Percentiles rank a stretch among this genome's conserved stretches.
phyloP scores from a whole-genome alignment of 2,329 filamentous ascomycete species.

The Rhynchosporium agropyri region DNA sequence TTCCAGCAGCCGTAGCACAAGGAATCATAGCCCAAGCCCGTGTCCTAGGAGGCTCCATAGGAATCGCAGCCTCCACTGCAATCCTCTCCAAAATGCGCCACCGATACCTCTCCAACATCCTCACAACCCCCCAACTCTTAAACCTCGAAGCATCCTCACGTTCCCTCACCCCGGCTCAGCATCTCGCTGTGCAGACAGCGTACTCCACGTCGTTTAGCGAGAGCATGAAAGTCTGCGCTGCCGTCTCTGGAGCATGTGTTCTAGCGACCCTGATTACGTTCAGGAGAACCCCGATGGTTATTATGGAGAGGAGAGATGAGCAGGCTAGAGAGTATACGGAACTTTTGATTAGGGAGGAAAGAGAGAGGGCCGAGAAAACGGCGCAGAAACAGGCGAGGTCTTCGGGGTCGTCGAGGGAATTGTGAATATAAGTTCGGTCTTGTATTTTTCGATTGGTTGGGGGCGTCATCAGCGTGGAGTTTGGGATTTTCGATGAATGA shows the following conservation, averaged over 20 bases:
- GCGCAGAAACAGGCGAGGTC: neutral
- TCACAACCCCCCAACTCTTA: slow-evolving; percentile 21
- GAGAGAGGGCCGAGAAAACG: slow-evolving; percentile 2
- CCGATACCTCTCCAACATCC: slow-evolving; percentile 18
- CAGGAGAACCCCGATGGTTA: slow-evolving; percentile 19
- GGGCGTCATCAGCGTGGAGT: neutral
- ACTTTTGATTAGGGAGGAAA: neutral
- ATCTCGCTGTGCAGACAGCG: slow-evolving; percentile 25
- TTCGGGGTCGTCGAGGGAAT: neutral
- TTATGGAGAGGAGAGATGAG: slow-evolving; percentile 20
- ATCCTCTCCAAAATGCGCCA: slow-evolving; percentile 47
- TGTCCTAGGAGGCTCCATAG: slow-evolving; percentile 61
- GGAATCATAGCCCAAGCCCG: slow-evolving; percentile 62
- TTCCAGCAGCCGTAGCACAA: slow-evolving; percentile 53
- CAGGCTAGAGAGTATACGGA: slow-evolving; percentile 21
- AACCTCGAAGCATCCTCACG: slow-evolving; percentile 14
- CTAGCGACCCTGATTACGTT: slow-evolving; percentile 25
- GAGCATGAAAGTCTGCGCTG: slow-evolving; percentile 34
- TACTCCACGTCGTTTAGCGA: slow-evolving; percentile 34
- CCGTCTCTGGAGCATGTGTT: slow-evolving; percentile 25
- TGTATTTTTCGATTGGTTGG: neutral
- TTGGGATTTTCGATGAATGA: neutral
- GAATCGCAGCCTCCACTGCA: slow-evolving; percentile 60
- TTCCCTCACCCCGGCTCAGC: slow-evolving; percentile 24
- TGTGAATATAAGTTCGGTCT: neutral